Evolutionary conservation across 2,329 filamentous ascomycete genomes (phyloP), one percentile per base, ranked within the genome.

Genomic region (Fusarium lyarnte): DNA sequence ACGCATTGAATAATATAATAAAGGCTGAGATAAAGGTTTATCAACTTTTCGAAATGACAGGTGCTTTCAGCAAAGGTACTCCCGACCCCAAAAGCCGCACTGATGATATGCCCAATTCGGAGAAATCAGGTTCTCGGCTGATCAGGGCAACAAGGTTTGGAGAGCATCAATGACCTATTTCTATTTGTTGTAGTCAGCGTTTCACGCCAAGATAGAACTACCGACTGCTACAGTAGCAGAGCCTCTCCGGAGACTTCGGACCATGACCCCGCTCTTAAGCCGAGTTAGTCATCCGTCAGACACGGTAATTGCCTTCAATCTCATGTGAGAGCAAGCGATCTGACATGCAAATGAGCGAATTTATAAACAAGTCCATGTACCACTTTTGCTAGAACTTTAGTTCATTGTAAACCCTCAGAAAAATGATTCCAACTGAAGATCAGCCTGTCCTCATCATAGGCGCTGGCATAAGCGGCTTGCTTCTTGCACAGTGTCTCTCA

Each of bases 381-480:
- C 12, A 17, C 13, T 25, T 17, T 13, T 16, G 5, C 13, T 13
- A 23, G 2, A 4, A n/a, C 14, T 13, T 23, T 2, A 17, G 0
- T 9, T 17, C 27, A 38, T 0, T 14, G 2, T 3, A 3, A 38
- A 8, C 4, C 12, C 1, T 2, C 21, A 14, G 14, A 36, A 60
- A 25, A 3, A 72, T 72, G 70, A 25, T 51, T 4, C 29, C 19
- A 3, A 57, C 41, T 16, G 17, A 33, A 41, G 53, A 45, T n/a
- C 58, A 12, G 76, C 80, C 38, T 5, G 75, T 83, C 10, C 73
- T 83, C 46, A 82, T 83, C 45, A 62, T 82, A 46, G 82, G 82
- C 27, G 81, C 81, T 17, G 82, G 82, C 4, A 77, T 83, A 59
- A 81, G 80, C 52, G 82, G 81, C 17, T 69, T 83, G 6, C 66